Conservation (phyloP, 2,329 filamentous ascomycete species). For the Pseudocercospora pini-densiflorae region DNA sequence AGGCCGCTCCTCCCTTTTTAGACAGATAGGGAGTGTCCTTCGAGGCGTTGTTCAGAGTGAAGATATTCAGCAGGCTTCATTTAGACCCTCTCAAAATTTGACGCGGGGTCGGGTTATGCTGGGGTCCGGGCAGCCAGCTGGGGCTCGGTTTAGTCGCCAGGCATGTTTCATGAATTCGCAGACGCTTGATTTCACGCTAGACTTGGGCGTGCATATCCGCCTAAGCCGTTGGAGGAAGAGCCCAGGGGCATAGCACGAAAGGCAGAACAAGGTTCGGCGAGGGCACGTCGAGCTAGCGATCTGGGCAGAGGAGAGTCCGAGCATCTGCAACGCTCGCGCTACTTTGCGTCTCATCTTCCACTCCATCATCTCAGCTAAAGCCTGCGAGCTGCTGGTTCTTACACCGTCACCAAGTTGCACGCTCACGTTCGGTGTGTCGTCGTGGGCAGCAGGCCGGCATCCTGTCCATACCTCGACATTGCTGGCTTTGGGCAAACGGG, state of each 20-base stretch:
- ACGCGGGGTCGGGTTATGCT: no score
- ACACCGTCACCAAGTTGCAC: background rate
- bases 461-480: background rate
- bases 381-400: slow-evolving; percentile 10
- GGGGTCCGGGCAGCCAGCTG: no score
- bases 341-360: slow-evolving; percentile 8
- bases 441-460: background rate
- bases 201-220: slow-evolving; percentile 4
- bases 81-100: no score
- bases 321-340: slow-evolving; percentile 12
- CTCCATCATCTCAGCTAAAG: slow-evolving; percentile 9
- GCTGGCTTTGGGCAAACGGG: background rate
- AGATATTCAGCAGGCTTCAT: no score
- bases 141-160: no score
- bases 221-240: slow-evolving; percentile 9
- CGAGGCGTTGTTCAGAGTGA: no score
- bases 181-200: background rate
- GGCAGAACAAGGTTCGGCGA: slow-evolving; percentile 9
- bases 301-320: slow-evolving; percentile 8
- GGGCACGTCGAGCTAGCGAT: slow-evolving; percentile 4
- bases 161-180: slow-evolving; percentile 4
- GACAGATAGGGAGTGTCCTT: no score
- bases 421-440: background rate
- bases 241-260: background rate
- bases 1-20: no score